These are phyloP conservation scores for Triticum monococcum DNA, from an alignment of 176 grass and related monocot genomes.

Conservation along the genomic window DNA sequence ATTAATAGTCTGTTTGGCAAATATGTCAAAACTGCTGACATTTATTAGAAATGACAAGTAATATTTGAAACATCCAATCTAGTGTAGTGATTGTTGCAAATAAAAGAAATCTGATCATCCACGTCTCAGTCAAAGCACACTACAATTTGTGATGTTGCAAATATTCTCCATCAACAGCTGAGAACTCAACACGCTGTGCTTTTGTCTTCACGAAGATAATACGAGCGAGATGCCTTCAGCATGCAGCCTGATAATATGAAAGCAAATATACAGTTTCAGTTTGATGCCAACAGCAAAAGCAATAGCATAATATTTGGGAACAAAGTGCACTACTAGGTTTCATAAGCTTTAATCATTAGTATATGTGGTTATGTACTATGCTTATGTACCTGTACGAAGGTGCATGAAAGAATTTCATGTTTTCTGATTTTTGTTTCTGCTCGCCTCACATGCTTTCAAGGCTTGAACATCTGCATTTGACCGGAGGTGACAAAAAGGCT, in stretches of 20 bases:
- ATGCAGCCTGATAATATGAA: background rate
- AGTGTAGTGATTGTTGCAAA: background rate
- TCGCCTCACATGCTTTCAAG: slow-evolving; percentile 53
- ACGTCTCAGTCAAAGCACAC: background rate
- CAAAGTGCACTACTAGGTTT: background rate
- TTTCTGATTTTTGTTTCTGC: slow-evolving; percentile 37
- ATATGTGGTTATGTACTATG: background rate
- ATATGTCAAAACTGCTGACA: background rate
- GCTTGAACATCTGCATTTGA: slow-evolving; percentile 48
- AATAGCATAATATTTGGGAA: background rate
- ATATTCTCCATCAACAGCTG: background rate
- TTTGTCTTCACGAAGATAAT: background rate
- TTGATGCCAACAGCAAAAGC: background rate
- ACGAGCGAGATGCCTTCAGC: background rate
- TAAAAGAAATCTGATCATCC: background rate
- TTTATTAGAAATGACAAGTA: background rate
- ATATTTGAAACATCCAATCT: background rate
- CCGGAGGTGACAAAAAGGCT: background rate
- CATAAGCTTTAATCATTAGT: background rate
- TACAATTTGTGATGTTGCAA: background rate
- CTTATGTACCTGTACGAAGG: background rate
- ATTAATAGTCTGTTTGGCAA: background rate
- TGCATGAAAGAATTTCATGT: background rate
- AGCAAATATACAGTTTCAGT: background rate
- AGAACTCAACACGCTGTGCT: background rate